These are phyloP conservation scores for Globisporangium heterothallicum DNA, from an alignment of 352 stramenopile species.

Conservation along the genomic window DNA sequence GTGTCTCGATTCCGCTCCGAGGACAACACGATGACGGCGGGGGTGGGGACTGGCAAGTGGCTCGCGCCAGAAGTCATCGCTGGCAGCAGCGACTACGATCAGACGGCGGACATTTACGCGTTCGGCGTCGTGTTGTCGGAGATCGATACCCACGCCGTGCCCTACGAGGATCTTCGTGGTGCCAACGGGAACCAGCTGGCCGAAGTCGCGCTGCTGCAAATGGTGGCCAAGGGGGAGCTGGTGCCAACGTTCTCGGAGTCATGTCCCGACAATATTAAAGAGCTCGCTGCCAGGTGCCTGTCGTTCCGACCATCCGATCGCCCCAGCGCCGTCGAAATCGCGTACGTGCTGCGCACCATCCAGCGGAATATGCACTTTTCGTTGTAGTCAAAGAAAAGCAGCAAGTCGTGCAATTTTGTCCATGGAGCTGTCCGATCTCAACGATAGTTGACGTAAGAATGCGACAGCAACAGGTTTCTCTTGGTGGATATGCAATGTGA, in stretches of 20 bases:
- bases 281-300: constrained; percentile 38
- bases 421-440: too few relatives aligned
- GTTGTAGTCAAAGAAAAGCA: not conserved
- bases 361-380: constrained; percentile 13
- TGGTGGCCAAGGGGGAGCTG: constrained; percentile 39
- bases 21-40: constrained; percentile 45
- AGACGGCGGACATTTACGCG: constrained; percentile 40
- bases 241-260: constrained; percentile 26
- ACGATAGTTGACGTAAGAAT: too few relatives aligned
- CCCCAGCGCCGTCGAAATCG: constrained; percentile 38
- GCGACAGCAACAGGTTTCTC: too few relatives aligned
- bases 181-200: constrained; percentile 22
- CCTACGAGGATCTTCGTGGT: constrained; percentile 32
- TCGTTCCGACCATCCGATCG: constrained; percentile 21
- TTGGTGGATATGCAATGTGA: too few relatives aligned
- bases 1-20: constrained; percentile 31
- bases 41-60: constrained; percentile 45
- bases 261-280: constrained; percentile 31
- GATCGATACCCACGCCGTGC: constrained; percentile 49
- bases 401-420: too few relatives aligned
- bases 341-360: constrained; percentile 35
- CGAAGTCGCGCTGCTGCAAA: constrained; percentile 40
- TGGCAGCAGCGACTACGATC: constrained; percentile 39
- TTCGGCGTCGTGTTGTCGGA: constrained; percentile 57
- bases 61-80: constrained; percentile 49